These are phyloP conservation scores for Acaromyces ingoldii DNA, from an alignment of 1,284 basidiomycete species.

Conservation along the genomic window DNA sequence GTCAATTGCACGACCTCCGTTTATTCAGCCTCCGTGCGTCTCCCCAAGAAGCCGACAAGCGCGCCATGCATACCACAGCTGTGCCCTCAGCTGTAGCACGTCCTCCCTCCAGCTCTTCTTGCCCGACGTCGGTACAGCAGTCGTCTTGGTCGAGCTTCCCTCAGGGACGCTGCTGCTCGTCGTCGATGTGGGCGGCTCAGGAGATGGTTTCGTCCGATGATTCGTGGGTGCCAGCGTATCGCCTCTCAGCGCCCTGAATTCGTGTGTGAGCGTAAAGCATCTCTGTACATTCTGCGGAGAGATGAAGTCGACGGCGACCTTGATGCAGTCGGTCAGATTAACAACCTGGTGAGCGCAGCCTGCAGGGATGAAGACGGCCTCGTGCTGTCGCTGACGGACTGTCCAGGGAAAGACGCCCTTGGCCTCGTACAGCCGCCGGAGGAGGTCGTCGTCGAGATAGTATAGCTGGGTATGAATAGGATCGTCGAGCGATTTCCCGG, in stretches of 20 bases:
- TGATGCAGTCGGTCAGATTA: slow-evolving; percentile 85
- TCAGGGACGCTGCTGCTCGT: too few species aligned
- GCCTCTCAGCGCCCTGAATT: slow-evolving; percentile 83
- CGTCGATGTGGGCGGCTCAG: too few species aligned
- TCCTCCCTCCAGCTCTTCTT: slow-evolving; percentile 84
- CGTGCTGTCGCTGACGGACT: slow-evolving; percentile 82
- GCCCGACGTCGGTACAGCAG: slow-evolving; percentile 25
- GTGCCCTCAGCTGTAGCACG: slow-evolving; percentile 81
- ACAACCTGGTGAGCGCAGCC: slow-evolving; percentile 90
- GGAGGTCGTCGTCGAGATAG: slow-evolving; percentile 70
- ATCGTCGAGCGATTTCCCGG: slow-evolving; percentile 56
- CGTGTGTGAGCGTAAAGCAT: slow-evolving; percentile 75
- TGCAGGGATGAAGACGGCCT: slow-evolving; percentile 91
- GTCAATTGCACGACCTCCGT: too few species aligned
- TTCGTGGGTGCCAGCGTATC: slow-evolving; percentile 67
- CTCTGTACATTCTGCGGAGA: slow-evolving; percentile 82
- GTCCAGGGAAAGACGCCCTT: slow-evolving; percentile 72
- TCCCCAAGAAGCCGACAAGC: slow-evolving; percentile 22
- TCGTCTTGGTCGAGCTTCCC: too few species aligned
- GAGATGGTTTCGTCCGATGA: too few species aligned
- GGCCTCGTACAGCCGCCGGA: slow-evolving; percentile 65
- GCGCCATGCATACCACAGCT: slow-evolving; percentile 77
- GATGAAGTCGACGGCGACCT: slow-evolving; percentile 93
- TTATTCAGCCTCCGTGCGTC: too few species aligned
- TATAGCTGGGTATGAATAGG: slow-evolving; percentile 87